Evolutionary conservation across 2,329 filamentous ascomycete genomes (phyloP).

Genomic region (Capronia americana): DNA sequence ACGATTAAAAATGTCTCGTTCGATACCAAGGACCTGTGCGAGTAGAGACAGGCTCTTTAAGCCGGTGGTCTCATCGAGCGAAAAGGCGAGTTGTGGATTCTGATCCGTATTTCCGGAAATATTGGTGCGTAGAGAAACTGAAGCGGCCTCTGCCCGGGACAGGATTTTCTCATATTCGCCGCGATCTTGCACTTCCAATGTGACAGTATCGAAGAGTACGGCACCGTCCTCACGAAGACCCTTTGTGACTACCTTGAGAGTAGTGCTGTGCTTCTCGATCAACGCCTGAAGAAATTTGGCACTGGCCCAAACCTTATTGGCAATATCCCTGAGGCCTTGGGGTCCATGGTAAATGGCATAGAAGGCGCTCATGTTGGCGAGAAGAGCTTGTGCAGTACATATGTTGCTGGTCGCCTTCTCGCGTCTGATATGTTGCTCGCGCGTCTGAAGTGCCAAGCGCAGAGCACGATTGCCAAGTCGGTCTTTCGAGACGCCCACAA

Average conservation of each 20-base stretch:
- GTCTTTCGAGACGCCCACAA: constrained; percentile 92
- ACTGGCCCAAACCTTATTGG: constrained; percentile 75
- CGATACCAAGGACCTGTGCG: constrained; percentile 46
- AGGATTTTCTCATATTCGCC: constrained; percentile 55
- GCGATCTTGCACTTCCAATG: constrained; percentile 62
- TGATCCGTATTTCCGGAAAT: constrained; percentile 43
- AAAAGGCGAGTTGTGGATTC: constrained; percentile 70
- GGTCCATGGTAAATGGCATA: constrained; percentile 96
- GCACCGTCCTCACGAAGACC: constrained; percentile 63
- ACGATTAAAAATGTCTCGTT: constrained; percentile 20
- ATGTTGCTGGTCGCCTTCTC: constrained; percentile 98
- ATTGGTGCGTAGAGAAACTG: constrained; percentile 61
- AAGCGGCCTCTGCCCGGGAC: constrained; percentile 56
- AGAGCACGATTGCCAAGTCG: constrained; percentile 81
- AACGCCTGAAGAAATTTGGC: constrained; percentile 72
- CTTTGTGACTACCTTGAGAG: constrained; percentile 64
- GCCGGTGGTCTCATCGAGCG: constrained; percentile 72
- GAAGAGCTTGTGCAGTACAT: constrained; percentile 89
- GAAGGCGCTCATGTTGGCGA: constrained; percentile 95
- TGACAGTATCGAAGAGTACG: constrained; percentile 80
- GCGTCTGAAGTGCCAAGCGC: constrained; percentile 84
- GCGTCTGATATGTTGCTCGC: constrained; percentile 93
- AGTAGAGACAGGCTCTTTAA: constrained; percentile 41
- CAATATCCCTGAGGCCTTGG: constrained; percentile 79
- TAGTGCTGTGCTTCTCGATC: constrained; percentile 63